Percentiles rank a stretch among this genome's conserved stretches.
These are phyloP conservation scores for Furcasterigmium sp. DNA, from an alignment of 2,329 filamentous ascomycete genomes.

Conservation along the genomic window DNA sequence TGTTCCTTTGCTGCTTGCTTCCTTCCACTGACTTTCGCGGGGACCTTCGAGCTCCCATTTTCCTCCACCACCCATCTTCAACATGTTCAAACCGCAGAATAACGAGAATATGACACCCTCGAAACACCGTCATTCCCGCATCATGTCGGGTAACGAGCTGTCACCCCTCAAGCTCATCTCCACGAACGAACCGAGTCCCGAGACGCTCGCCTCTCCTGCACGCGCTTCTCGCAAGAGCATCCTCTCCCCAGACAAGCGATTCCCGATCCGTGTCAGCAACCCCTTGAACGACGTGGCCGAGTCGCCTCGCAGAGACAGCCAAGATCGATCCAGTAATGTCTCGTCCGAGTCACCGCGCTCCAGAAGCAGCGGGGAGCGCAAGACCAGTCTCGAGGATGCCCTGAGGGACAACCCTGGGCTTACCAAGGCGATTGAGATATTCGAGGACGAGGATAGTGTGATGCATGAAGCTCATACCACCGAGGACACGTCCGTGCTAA, in stretches of 20 bases:
- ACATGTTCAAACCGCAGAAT: neutral
- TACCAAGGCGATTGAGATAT: conserved; percentile 55
- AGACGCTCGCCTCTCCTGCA: conserved; percentile 23
- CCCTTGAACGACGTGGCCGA: conserved; percentile 14
- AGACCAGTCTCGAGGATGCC: conserved; percentile 46
- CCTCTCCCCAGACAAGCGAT: conserved; percentile 49
- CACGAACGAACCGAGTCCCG: conserved; percentile 13
- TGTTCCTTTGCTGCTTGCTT: too few species aligned
- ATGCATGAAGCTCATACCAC: neutral
- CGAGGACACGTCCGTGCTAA: neutral
- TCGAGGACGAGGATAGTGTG: conserved; percentile 42
- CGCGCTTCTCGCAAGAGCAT: conserved; percentile 38
- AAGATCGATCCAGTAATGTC: conserved; percentile 6
- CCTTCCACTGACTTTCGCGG: neutral
- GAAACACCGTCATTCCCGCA: conserved; percentile 46
- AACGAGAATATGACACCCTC: conserved; percentile 42
- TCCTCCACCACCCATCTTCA: neutral
- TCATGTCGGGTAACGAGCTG: conserved; percentile 51
- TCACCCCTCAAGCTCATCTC: conserved; percentile 52
- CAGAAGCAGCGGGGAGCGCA: conserved; percentile 20
- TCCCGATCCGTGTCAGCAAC: conserved; percentile 52
- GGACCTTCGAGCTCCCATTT: conserved; percentile 1
- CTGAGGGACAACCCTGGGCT: conserved; percentile 51
- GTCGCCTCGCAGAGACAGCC: neutral
- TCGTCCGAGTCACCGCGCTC: conserved; percentile 8